Percentiles rank a stretch among this genome's conserved stretches.
phyloP scores from a whole-genome alignment of 208 protist genomes.

The Leptomonas seymouri region DNA sequence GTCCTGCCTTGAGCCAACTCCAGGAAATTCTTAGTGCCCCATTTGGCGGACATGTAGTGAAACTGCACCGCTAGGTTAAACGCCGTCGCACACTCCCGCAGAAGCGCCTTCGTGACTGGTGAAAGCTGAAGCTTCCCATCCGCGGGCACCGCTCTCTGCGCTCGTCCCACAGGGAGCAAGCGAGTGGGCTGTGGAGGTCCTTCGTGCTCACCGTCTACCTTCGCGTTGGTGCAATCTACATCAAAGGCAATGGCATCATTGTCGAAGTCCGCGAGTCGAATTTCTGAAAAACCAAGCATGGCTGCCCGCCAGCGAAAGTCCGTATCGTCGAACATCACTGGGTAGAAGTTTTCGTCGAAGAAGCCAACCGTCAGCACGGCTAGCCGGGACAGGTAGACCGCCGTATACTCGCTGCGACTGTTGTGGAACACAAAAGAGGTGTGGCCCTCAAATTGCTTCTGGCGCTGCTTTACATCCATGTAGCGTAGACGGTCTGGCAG shows the following conservation, averaged over 20 bases:
- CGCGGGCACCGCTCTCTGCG: background rate
- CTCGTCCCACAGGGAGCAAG: background rate
- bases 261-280: background rate
- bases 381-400: slow-evolving; percentile 44
- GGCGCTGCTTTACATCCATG: slow-evolving; percentile 9
- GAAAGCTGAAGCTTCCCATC: slow-evolving; percentile 7
- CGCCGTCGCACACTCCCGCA: slow-evolving; percentile 19
- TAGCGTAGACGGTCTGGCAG: slow-evolving; percentile 54
- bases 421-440: slow-evolving; percentile 34
- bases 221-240: slow-evolving; percentile 21
- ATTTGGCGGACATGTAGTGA: slow-evolving; percentile 28
- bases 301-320: slow-evolving; percentile 42
- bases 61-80: slow-evolving; percentile 24
- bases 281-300: slow-evolving; percentile 38
- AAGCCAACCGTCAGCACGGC: slow-evolving; percentile 47
- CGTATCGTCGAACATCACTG: slow-evolving; percentile 46
- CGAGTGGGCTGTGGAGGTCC: background rate
- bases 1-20: background rate
- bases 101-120: slow-evolving; percentile 12
- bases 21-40: slow-evolving; percentile 11
- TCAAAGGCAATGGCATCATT: slow-evolving; percentile 28
- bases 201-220: background rate
- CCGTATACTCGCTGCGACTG: slow-evolving; percentile 14
- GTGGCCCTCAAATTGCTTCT: slow-evolving; percentile 4
- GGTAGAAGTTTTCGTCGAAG: slow-evolving; percentile 67